Evolutionary conservation across 2,329 filamentous ascomycete genomes (phyloP).

Genomic region (Ophiobolus disseminans): DNA sequence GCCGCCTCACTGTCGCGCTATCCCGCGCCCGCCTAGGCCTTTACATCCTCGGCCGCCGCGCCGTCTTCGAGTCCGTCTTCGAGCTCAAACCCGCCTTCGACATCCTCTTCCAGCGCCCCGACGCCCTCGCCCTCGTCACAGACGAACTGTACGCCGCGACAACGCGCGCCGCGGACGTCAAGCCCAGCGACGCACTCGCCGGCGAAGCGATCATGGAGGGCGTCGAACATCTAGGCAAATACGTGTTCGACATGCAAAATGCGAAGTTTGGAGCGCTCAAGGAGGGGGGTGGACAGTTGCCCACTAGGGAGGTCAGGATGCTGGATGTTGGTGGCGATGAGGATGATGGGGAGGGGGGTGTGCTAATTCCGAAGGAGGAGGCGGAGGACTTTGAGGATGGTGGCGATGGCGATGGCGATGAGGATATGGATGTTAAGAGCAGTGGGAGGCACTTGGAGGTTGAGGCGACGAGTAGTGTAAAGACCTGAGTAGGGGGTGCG

Average conservation of each 20-base stretch:
- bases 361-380: constrained; percentile 26
- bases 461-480: constrained; percentile 7
- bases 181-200: constrained; percentile 54
- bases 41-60: constrained; percentile 87
- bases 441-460: constrained; percentile 4
- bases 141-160: constrained; percentile 83
- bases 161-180: constrained; percentile 53
- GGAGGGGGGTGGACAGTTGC: constrained; percentile 45
- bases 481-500: background rate
- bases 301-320: constrained; percentile 47
- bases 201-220: constrained; percentile 77
- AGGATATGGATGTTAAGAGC: constrained; percentile 3
- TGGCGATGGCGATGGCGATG: constrained; percentile 9
- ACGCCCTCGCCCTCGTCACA: constrained; percentile 80
- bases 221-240: constrained; percentile 93
- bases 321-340: constrained; percentile 39
- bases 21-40: constrained; percentile 90
- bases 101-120: constrained; percentile 75
- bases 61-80: constrained; percentile 86
- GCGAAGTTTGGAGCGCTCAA: constrained; percentile 68
- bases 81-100: constrained; percentile 90
- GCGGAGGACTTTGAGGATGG: constrained; percentile 6
- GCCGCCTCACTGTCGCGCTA: constrained; percentile 90
- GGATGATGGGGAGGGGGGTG: constrained; percentile 40
- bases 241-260: constrained; percentile 95